Evolutionary conservation across 2,329 filamentous ascomycete genomes (phyloP), one percentile per base, ranked within the genome.

Genomic region (Colletotrichum destructivum): DNA sequence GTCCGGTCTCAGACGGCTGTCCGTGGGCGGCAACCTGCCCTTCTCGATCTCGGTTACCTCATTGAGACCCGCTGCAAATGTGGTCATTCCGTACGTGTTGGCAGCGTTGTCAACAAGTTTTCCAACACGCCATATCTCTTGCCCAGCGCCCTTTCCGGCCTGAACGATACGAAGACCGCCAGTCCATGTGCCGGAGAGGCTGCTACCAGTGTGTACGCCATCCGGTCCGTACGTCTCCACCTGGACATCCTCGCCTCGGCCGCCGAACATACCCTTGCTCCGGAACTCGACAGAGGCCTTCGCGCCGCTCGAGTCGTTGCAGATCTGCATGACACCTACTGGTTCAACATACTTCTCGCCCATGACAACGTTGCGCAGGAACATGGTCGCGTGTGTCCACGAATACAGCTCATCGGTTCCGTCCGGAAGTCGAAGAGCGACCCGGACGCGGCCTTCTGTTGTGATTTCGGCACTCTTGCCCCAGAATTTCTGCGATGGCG

Each of bases 311-410:
- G 89, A 92, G 78, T 99, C 96, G 80, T 96, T 96, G 75, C 90
- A 84, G 44, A 99, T 89, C 31, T 92, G 91, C 94, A 98, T 96
- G 54, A 90, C 94, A 56, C 95, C 95, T 0, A 97, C 94, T 0
- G 96, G 96, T 82, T 99, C 96, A 15, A 98, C 91, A 79, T 99
- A 99, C 82, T 98, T 99, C 82, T 99, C 96, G 49, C 96, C 96
- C 77, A 97, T 96, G 66, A 99, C 97, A 63, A 99, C 94, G 80
- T 99, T 99, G 59, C 96, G 91, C 66, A 99, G 84, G 83, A 98
- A 98, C 75, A 93, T 94, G 5, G 94, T 98, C 1, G 96, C 94
- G 21, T 94, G 88, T 56, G 89, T 92, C 94, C 95, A 99, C 76
- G 92, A 95, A 84, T 96, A 99, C 72, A 91, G 88, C 79, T 98